Evolutionary conservation across 768 basidiomycete genomes (phyloP).

Genomic region (Aureoboletus auriporus): DNA sequence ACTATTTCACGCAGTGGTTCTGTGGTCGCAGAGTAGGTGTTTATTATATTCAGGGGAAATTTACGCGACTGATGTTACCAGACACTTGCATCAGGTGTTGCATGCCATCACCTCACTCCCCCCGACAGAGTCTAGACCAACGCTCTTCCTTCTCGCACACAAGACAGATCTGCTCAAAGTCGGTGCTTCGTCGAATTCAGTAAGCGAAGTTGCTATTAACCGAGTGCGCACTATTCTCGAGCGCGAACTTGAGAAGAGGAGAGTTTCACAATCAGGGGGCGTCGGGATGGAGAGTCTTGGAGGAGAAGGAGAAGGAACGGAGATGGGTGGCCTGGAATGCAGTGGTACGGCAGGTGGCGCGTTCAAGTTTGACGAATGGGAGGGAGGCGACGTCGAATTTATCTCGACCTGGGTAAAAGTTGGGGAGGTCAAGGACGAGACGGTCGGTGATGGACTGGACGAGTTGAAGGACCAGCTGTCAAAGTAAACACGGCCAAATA

Average conservation of each 20-base stretch:
- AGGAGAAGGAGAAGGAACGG: slow-evolving; percentile 58
- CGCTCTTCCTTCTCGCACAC: slow-evolving; percentile 67
- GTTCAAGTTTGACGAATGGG: slow-evolving; percentile 81
- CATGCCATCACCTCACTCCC: slow-evolving; percentile 69
- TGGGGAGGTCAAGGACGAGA: slow-evolving; percentile 29
- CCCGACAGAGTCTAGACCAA: slow-evolving; percentile 59
- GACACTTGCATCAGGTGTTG: slow-evolving; percentile 70
- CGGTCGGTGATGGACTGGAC: slow-evolving; percentile 35
- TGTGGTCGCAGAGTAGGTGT: slow-evolving; percentile 73
- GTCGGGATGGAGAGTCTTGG: slow-evolving; percentile 74
- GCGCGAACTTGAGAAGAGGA: slow-evolving; percentile 78
- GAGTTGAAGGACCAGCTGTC: slow-evolving; percentile 41
- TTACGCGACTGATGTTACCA: slow-evolving; percentile 25
- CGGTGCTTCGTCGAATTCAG: slow-evolving; percentile 30
- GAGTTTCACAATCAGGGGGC: slow-evolving; percentile 56
- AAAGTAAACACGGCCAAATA: slow-evolving; percentile 33
- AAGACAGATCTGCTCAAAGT: slow-evolving; percentile 69
- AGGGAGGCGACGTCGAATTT: slow-evolving; percentile 75
- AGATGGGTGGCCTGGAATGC: slow-evolving; percentile 75
- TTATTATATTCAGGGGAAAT: no score
- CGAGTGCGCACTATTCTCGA: slow-evolving; percentile 78
- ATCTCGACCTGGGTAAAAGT: slow-evolving; percentile 51
- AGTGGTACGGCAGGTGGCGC: slow-evolving; percentile 44
- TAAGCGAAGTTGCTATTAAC: slow-evolving; percentile 52
- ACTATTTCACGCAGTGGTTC: slow-evolving; percentile 73